Evolutionary conservation across 768 basidiomycete species (phyloP).

Genomic region (Baorangia bicolor): DNA sequence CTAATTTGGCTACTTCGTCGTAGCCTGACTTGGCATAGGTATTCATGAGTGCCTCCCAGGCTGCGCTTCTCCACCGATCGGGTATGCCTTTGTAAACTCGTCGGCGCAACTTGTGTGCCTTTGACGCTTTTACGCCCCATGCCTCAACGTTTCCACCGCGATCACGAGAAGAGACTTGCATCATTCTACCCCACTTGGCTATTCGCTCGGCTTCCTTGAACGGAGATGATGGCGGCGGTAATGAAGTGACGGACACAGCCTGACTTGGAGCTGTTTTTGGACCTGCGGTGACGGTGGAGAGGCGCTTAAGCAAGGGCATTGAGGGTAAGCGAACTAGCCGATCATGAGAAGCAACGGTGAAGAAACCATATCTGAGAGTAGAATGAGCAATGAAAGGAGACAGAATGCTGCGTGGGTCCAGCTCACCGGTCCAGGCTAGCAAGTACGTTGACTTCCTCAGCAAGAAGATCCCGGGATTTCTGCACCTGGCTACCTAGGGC

Average conservation of each 20-base stretch:
- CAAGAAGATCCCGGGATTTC: slow-evolving; percentile 63
- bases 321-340: slow-evolving; percentile 73
- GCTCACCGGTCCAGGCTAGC: slow-evolving; percentile 84
- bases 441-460: slow-evolving; percentile 73
- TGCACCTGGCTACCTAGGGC: slow-evolving; percentile 57
- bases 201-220: slow-evolving; percentile 74
- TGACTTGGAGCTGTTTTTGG: slow-evolving; percentile 46
- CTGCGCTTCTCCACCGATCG: slow-evolving; percentile 91
- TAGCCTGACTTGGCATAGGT: slow-evolving; percentile 47
- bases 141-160: slow-evolving; percentile 70
- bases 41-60: slow-evolving; percentile 83
- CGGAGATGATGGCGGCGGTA: slow-evolving; percentile 48
- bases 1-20: slow-evolving; percentile 44
- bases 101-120: slow-evolving; percentile 65
- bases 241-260: slow-evolving; percentile 43
- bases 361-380: slow-evolving; percentile 84
- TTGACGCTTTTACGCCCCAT: slow-evolving; percentile 68
- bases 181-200: slow-evolving; percentile 93
- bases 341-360: slow-evolving; percentile 75
- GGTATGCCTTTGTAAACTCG: slow-evolving; percentile 95
- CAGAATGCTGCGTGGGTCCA: not conserved
- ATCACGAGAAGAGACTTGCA: slow-evolving; percentile 65
- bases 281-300: slow-evolving; percentile 45
- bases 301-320: slow-evolving; percentile 58
- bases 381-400: slow-evolving; percentile 13